A percentile compares a stretch with the other conserved stretches of the same genome.
Evolutionary conservation across 78 protist genomes (phyloP).

Genomic region (Mantamonas sphyraenae): DNA sequence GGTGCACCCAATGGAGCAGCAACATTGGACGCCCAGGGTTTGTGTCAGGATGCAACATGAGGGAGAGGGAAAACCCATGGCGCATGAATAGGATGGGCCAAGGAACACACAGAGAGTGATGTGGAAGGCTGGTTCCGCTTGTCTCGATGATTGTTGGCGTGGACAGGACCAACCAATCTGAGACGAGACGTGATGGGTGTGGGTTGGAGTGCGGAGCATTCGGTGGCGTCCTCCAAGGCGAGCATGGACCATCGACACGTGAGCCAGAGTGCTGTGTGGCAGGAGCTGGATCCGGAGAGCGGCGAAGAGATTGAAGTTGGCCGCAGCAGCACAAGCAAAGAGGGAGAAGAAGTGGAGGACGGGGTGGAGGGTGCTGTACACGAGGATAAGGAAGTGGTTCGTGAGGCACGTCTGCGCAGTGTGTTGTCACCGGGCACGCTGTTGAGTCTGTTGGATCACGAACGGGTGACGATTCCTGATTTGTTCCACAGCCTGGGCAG

Average conservation of each 20-base stretch:
- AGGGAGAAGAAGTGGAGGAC: background rate
- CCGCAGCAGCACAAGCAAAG: background rate
- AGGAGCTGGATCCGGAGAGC: background rate
- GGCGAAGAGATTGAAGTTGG: background rate
- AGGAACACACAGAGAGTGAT: too few relatives aligned
- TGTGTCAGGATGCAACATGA: too few relatives aligned
- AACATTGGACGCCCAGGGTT: too few relatives aligned
- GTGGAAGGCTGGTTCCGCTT: background rate
- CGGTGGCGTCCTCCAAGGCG: too few relatives aligned
- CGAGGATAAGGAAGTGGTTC: too few relatives aligned
- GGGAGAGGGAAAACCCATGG: background rate
- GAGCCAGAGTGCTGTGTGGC: background rate
- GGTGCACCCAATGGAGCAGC: background rate
- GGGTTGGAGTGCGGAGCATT: background rate
- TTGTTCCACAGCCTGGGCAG: too few relatives aligned
- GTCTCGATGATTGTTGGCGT: background rate
- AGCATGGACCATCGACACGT: too few relatives aligned
- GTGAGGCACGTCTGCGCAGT: too few relatives aligned
- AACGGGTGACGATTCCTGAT: too few relatives aligned
- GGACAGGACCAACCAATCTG: background rate
- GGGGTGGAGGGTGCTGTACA: too few relatives aligned
- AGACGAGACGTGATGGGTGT: background rate
- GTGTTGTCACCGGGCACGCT: too few relatives aligned
- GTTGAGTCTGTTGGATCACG: too few relatives aligned
- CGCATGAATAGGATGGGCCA: background rate